These are phyloP conservation scores for Emergomyces orientalis DNA, from an alignment of 2,329 filamentous ascomycete species.

Conservation along the genomic window DNA sequence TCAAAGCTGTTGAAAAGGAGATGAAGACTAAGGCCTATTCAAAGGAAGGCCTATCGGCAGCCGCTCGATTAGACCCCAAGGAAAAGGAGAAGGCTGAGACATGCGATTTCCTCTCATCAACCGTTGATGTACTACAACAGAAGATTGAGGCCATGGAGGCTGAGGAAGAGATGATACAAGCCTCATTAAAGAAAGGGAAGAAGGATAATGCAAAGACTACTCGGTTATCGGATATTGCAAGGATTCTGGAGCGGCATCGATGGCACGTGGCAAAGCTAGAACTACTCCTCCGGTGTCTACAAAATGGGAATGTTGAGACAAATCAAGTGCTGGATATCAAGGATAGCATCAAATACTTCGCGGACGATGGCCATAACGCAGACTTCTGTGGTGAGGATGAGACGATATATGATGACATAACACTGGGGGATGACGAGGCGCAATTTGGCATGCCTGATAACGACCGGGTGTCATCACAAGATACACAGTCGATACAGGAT, in stretches of 20 bases:
- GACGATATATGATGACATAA: slow-evolving; percentile 86
- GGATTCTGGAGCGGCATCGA: slow-evolving; percentile 81
- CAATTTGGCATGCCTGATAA: slow-evolving; percentile 74
- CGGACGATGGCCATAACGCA: slow-evolving; percentile 75
- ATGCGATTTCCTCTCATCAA: slow-evolving; percentile 72
- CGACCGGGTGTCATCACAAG: slow-evolving; percentile 89
- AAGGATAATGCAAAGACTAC: slow-evolving; percentile 75
- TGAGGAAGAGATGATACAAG: slow-evolving; percentile 76
- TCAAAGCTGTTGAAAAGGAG: slow-evolving; percentile 99
- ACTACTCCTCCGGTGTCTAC: slow-evolving; percentile 75
- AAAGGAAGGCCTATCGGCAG: slow-evolving; percentile 88
- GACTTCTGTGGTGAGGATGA: slow-evolving; percentile 88
- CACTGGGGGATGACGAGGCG: slow-evolving; percentile 85
- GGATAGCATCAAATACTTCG: slow-evolving; percentile 90
- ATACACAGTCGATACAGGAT: slow-evolving; percentile 84
- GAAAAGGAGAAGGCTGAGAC: slow-evolving; percentile 89
- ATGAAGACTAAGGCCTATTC: slow-evolving; percentile 99
- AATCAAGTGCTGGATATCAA: slow-evolving; percentile 82
- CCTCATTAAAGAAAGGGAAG: slow-evolving; percentile 91
- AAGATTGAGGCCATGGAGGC: slow-evolving; percentile 91
- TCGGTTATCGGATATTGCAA: slow-evolving; percentile 76
- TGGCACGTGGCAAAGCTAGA: slow-evolving; percentile 94
- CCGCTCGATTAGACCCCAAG: slow-evolving; percentile 90
- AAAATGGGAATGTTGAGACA: slow-evolving; percentile 83
- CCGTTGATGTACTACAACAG: slow-evolving; percentile 86